phyloP scores from a whole-genome alignment of 805 yeast species.

The Wickerhamiella spandovensis region DNA sequence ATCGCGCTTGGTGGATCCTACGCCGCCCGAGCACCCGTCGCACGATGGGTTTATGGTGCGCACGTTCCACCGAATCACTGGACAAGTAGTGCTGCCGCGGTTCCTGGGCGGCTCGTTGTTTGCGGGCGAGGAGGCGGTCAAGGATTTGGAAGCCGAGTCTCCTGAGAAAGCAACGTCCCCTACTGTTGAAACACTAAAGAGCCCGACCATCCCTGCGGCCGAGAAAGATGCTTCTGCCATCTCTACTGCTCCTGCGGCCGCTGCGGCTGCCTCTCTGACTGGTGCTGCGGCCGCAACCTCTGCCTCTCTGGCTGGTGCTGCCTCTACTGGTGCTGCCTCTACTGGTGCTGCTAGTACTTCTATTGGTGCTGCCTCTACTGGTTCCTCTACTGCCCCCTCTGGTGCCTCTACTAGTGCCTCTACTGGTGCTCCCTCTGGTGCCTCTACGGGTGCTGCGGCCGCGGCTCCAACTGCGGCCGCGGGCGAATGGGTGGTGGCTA shows the following conservation, averaged over 20 bases:
- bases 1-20: background rate
- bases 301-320: background rate
- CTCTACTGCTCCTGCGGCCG: too few relatives aligned
- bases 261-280: too few relatives aligned
- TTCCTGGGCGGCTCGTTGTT: background rate
- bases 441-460: conserved; percentile 7
- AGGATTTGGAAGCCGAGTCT: conserved; percentile 6
- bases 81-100: background rate
- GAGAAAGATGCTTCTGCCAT: too few relatives aligned
- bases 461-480: conserved; percentile 11
- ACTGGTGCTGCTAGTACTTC: background rate
- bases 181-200: background rate
- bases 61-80: background rate
- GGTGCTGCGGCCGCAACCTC: background rate
- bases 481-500: conserved; percentile 21
- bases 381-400: background rate
- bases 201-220: too few relatives aligned
- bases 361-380: background rate
- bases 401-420: background rate
- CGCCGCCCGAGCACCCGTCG: background rate
- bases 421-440: background rate
- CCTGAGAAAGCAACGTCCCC: background rate
- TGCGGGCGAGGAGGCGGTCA: background rate
- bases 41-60: background rate
- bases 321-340: background rate